Evolutionary conservation across 2,329 filamentous ascomycete species (phyloP).

Genomic region (Nigrograna mackinnonii): DNA sequence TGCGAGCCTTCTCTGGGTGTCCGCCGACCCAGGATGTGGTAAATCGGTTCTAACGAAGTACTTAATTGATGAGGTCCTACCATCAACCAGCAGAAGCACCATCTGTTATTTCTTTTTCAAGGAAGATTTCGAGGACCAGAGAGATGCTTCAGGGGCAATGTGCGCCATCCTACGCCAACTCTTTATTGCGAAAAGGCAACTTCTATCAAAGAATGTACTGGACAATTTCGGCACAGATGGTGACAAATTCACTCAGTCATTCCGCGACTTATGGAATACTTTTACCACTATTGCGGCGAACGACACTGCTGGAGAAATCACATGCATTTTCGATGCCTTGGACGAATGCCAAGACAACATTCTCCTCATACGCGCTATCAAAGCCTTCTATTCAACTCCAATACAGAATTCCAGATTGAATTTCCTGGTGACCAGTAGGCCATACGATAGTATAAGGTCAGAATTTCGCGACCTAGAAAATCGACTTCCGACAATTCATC

Average conservation of each 20-base stretch:
- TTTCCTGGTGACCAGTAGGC: constrained; percentile 40
- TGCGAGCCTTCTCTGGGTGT: no score
- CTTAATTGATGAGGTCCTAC: no score
- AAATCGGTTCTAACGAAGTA: no score
- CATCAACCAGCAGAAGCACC: no score
- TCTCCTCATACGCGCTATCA: constrained; percentile 4
- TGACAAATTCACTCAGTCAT: not conserved
- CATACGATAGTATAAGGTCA: constrained; percentile 23
- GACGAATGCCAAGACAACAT: constrained; percentile 32
- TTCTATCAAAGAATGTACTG: no score
- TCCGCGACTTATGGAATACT: constrained; percentile 8
- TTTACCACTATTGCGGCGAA: constrained; percentile 7
- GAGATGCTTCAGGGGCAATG: no score
- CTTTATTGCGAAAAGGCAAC: no score
- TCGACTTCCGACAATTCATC: no score
- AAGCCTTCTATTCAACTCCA: constrained; percentile 10
- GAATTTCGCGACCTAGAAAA: constrained; percentile 11
- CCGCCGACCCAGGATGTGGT: no score
- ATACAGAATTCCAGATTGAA: constrained; percentile 22
- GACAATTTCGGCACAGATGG: not conserved
- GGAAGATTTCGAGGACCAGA: no score
- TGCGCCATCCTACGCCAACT: no score
- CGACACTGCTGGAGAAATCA: constrained; percentile 12
- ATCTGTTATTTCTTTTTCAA: no score
- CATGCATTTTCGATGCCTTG: constrained; percentile 28